phyloP scores from a whole-genome alignment of 306 rosid species.

The Castanopsis chinensis region DNA sequence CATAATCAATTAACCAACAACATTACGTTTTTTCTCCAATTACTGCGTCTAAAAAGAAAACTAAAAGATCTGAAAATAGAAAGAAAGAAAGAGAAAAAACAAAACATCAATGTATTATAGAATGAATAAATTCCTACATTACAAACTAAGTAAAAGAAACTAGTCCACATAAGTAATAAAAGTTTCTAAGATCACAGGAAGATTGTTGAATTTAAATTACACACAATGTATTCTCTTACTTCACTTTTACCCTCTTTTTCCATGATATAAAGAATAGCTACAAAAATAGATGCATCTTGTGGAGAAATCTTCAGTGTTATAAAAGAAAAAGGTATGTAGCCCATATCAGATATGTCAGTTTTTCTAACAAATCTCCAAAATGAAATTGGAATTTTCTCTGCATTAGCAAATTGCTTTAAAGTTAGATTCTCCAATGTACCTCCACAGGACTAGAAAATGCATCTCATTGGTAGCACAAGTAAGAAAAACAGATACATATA shows the following conservation, averaged over 20 bases:
- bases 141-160: too few relatives aligned
- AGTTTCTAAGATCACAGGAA: too few relatives aligned
- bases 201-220: too few relatives aligned
- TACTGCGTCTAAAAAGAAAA: background rate
- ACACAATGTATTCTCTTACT: too few relatives aligned
- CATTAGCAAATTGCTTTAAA: background rate
- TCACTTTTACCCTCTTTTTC: too few relatives aligned
- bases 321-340: background rate
- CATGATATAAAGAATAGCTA: too few relatives aligned
- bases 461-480: background rate
- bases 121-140: too few relatives aligned
- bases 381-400: background rate
- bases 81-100: background rate
- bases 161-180: too few relatives aligned
- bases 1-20: background rate
- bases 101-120: too few relatives aligned
- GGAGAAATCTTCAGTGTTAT: background rate
- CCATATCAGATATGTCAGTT: background rate
- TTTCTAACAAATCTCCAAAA: background rate
- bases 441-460: background rate
- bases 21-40: background rate
- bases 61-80: background rate
- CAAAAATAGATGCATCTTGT: background rate
- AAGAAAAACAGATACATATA: background rate
- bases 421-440: background rate